Base-by-base conservation (phyloP, 2,329 filamentous ascomycete species). In the Clarireedia paspali region DNA sequence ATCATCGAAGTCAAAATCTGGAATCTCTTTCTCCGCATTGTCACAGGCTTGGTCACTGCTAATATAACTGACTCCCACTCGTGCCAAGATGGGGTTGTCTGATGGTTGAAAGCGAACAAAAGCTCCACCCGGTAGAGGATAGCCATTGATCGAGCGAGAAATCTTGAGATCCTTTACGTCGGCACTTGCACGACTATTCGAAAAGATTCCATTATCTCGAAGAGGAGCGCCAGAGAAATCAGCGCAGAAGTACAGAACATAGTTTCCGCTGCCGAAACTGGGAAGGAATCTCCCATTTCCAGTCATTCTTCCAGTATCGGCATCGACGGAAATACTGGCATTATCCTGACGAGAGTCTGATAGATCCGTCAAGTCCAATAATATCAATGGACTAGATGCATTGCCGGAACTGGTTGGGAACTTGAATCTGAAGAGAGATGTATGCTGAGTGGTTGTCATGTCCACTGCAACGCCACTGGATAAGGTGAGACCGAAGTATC, bases 41-140 rank as follows among this genome's bases (percentile, higher is more conserved):
- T 74, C 68, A 64, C 87, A 91, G 0, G 87, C 87, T 67, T 84
- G 79, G 1, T 79, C 75, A 4, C 74, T 72, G 65, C 81, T 86
- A 63, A 89, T 83, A 67, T 88, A 86, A 63, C 85, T 89, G 10
- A 87, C 73, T 0, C 85, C 86, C 6, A 87, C 82, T 48, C 87
- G 78, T 9, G 79, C 85, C 7, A 79, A 68, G 23, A 90, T 77
- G 1, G 77, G 75, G 2, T 72, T 71, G 38, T 75, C 68, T 9
- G 57, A 64, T 0, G 75, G 72, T 9, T 79, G 68, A 62, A 89
- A 88, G 24, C 81, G 76, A 36, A 81, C 75, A 68, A 84, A 88
- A 0, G 78, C 83, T 5, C 85, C 85, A 0, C 77, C 81, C 0
- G 82, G 81, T 2, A 83, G 70, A 2, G 76, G 76, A 45, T 79